A percentile compares a stretch with the other conserved stretches of the same genome.
Evolutionary conservation across 2,329 filamentous ascomycete genomes (phyloP).

Genomic region (Aspergillus sp.): DNA sequence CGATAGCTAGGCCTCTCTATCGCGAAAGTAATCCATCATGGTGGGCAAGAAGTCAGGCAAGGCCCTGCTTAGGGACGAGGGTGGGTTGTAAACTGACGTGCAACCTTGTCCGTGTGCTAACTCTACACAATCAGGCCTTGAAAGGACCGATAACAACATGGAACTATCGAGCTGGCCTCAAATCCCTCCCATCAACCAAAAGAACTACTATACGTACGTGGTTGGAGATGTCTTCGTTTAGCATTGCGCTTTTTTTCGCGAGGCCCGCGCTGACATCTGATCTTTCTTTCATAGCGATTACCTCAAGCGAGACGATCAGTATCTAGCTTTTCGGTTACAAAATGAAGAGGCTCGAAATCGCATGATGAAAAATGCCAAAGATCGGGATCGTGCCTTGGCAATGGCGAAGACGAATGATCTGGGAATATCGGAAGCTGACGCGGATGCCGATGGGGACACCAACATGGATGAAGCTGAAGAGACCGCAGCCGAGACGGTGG

Average conservation of each 20-base stretch:
- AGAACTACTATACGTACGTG: conserved; percentile 95
- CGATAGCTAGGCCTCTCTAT: too few species aligned
- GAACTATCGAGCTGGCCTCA: conserved; percentile 92
- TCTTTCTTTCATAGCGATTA: conserved; percentile 66
- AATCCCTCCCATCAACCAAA: conserved; percentile 92
- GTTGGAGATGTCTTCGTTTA: neutral
- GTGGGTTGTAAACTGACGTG: conserved; percentile 24
- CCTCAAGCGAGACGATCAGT: conserved; percentile 96
- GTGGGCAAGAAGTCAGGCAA: conserved; percentile 65
- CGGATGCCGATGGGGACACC: conserved; percentile 47
- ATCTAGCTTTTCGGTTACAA: conserved; percentile 82
- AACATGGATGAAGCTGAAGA: conserved; percentile 58
- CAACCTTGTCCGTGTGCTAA: conserved; percentile 7
- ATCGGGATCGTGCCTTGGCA: conserved; percentile 80
- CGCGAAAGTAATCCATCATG: conserved; percentile 43
- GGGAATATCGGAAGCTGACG: conserved; percentile 50
- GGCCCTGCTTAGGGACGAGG: conserved; percentile 60
- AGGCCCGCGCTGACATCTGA: conserved; percentile 10
- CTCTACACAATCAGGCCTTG: conserved; percentile 62
- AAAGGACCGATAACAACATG: conserved; percentile 98
- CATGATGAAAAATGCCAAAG: conserved; percentile 81
- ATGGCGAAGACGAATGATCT: conserved; percentile 68
- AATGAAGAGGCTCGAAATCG: conserved; percentile 81
- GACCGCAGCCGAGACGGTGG: conserved; percentile 61
- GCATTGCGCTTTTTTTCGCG: neutral